Conservation (phyloP, 306 rosid species). For the Corylus avellana region DNA sequence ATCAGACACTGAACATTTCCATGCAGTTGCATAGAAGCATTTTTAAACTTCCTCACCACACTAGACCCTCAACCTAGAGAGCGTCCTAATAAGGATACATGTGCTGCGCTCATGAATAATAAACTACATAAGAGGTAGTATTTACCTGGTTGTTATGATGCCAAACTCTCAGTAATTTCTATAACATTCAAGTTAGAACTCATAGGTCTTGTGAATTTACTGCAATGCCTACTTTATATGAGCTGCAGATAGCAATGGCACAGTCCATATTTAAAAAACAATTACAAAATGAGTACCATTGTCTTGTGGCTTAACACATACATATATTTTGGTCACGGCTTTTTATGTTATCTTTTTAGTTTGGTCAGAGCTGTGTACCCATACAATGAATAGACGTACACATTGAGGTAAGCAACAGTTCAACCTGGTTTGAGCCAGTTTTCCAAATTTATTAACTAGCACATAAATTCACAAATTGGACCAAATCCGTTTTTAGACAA, state of each 20-base stretch:
- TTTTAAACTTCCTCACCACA: neutral
- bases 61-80: neutral
- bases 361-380: neutral
- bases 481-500: neutral
- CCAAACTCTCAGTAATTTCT: too few species aligned
- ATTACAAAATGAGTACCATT: too few species aligned
- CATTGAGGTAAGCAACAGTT: neutral
- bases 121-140: neutral
- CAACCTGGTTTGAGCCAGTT: neutral
- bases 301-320: too few species aligned
- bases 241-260: neutral
- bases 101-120: neutral
- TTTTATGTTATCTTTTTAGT: neutral
- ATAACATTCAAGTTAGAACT: neutral
- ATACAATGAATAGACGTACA: neutral
- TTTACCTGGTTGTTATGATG: too few species aligned
- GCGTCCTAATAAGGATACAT: neutral
- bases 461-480: neutral
- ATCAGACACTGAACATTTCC: neutral
- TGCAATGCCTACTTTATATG: neutral
- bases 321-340: neutral
- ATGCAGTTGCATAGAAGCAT: neutral
- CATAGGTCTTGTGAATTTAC: neutral
- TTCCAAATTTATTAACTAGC: conserved; percentile 1
- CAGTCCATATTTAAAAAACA: neutral